Conservation (phyloP, 768 basidiomycete species). For the Pisolithus sp. region DNA sequence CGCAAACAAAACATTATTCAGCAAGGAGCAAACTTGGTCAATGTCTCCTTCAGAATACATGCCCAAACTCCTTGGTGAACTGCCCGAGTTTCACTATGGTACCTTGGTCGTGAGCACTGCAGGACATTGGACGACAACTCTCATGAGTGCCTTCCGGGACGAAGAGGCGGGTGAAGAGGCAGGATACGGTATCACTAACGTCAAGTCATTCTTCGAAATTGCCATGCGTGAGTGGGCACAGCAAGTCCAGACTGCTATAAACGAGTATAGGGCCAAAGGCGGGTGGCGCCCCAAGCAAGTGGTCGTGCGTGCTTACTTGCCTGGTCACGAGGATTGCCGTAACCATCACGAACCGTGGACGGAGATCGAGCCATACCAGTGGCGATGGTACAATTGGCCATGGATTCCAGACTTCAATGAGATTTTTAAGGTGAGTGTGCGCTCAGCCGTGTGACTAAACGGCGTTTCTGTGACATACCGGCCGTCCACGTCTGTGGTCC, state of each 20-base stretch:
- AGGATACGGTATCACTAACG: slow-evolving; percentile 45
- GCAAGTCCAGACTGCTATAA: slow-evolving; percentile 42
- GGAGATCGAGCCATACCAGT: slow-evolving; percentile 36
- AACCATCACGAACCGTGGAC: slow-evolving; percentile 39
- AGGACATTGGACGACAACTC: slow-evolving; percentile 62
- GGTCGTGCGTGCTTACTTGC: slow-evolving; percentile 53
- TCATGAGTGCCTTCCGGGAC: slow-evolving; percentile 40
- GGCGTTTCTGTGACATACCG: not conserved
- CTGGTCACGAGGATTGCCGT: slow-evolving; percentile 64
- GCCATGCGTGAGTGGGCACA: slow-evolving; percentile 52
- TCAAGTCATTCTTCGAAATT: slow-evolving; percentile 53
- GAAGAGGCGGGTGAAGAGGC: slow-evolving; percentile 23
- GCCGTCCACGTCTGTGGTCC: not conserved
- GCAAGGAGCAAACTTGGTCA: slow-evolving; percentile 50
- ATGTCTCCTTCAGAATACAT: slow-evolving; percentile 49
- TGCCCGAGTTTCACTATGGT: slow-evolving; percentile 48
- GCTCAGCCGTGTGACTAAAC: not conserved
- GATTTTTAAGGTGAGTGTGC: slow-evolving; percentile 47
- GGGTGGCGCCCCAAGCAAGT: slow-evolving; percentile 36
- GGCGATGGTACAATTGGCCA: slow-evolving; percentile 61
- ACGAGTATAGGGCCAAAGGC: slow-evolving; percentile 25
- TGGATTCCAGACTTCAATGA: slow-evolving; percentile 52
- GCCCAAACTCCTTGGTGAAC: slow-evolving; percentile 36
- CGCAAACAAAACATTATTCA: slow-evolving; percentile 40
- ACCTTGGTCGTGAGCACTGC: slow-evolving; percentile 60